Base-by-base conservation (phyloP, 176 grass and related monocot genomes). In the Tillandsia fasciculata region DNA sequence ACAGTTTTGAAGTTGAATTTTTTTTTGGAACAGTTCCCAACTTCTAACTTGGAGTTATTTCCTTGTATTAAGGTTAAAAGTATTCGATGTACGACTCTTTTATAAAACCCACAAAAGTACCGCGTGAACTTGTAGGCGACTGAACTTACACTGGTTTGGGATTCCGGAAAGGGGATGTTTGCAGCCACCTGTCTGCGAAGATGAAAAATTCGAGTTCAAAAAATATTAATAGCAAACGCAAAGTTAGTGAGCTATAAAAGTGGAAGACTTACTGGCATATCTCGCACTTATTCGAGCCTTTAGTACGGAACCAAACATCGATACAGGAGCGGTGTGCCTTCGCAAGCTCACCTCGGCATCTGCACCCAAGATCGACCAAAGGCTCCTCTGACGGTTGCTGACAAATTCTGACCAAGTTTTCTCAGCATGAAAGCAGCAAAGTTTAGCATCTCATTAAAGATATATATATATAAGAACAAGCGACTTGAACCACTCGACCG, bases 211-310 rank as follows among this genome's bases (percentile, higher is more conserved):
- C 52, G 56, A 61, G 12, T 4, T 50, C 17, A 65, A 76, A 77
- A 42, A 42, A 42, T 15, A 64, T 61, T 26, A 71, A 54, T 75
- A 49, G 2, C 73, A 65, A 70, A 61, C 3, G 0, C 76, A 64
- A 64, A 82, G 14, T 49, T 28, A 63, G 63, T 63, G 28, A 66
- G 66, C 51, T 53, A 70, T 2, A 64, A 74, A 74, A 52, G 75
- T 57, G 64, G 28, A 77, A 70, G 27, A 93, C 87, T 83, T 88
- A 99, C 95, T 99, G 95, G 90, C 95, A 99, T 77, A 99, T 99
- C 83, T 99, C 90, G 61, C 95, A 99, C 72, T 99, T 93, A 74
- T 93, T 99, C 70, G 90, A 93, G 64, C 95, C 95, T 84, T 80
- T 93, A 52, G 95, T 90, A 68, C 72, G 95, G 53, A 99, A 93